Evolutionary conservation across 2,329 filamentous ascomycete species (phyloP).

Genomic region (Malbranchea zuffiana): DNA sequence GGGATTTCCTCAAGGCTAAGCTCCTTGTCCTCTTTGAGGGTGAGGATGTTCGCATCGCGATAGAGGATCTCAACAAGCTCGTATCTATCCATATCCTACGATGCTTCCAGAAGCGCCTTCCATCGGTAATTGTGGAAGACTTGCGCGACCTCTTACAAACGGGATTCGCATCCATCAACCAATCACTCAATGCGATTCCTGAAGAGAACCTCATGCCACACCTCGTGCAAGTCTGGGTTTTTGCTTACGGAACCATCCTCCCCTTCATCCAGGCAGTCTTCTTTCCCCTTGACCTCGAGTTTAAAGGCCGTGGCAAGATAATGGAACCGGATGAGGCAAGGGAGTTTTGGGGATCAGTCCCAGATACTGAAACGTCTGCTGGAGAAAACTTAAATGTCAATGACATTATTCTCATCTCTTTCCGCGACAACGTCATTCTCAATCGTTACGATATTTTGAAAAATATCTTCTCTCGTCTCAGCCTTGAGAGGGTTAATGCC

Average conservation of each 20-base stretch:
- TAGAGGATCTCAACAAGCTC: constrained; percentile 55
- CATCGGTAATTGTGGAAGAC: constrained; percentile 51
- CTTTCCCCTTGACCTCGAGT: constrained; percentile 82
- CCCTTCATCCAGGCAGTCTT: constrained; percentile 96
- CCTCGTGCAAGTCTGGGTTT: constrained; percentile 86
- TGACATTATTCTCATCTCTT: constrained; percentile 76
- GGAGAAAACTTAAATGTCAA: constrained; percentile 67
- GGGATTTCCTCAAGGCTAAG: constrained; percentile 55
- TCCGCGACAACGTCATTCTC: constrained; percentile 78
- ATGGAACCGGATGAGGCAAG: constrained; percentile 67
- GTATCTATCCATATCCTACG: constrained; percentile 52
- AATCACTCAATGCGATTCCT: constrained; percentile 63
- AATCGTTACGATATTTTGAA: constrained; percentile 82
- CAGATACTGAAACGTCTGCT: constrained; percentile 32
- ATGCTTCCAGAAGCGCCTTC: constrained; percentile 50
- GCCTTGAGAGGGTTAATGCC: constrained; percentile 63
- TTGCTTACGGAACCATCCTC: constrained; percentile 79
- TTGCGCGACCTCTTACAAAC: constrained; percentile 52
- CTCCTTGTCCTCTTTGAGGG: constrained; percentile 54
- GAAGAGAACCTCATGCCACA: constrained; percentile 85
- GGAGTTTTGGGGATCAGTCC: constrained; percentile 78
- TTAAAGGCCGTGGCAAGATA: constrained; percentile 70
- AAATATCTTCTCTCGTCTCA: constrained; percentile 78
- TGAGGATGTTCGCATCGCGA: constrained; percentile 52
- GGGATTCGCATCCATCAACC: constrained; percentile 77